Evolutionary conservation across 1,284 basidiomycete genomes (phyloP).

Genomic region (Leucoagaricus sp.): DNA sequence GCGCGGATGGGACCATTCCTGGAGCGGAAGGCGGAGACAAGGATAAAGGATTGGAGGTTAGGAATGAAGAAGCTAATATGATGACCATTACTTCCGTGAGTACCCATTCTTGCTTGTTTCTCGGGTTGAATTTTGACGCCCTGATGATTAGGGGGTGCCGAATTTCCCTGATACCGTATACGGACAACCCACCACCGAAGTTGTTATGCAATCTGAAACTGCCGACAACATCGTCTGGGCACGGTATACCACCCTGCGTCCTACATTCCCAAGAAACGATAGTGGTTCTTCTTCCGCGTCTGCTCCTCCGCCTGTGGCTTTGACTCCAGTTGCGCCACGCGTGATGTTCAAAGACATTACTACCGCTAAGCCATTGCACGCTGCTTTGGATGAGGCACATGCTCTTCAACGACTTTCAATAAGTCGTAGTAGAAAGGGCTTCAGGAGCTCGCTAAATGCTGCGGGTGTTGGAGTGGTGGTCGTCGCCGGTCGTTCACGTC

Average conservation of each 20-base stretch:
- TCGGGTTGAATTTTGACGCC: constrained; percentile 26
- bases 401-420: constrained; percentile 6
- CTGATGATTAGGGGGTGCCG: constrained; percentile 20
- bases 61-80: constrained; percentile 33
- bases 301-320: background rate
- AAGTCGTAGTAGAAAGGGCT: background rate
- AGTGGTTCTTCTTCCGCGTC: constrained; percentile 21
- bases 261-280: constrained; percentile 13
- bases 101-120: constrained; percentile 2
- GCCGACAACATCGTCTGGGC: constrained; percentile 71
- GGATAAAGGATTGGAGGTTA: background rate
- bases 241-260: constrained; percentile 37
- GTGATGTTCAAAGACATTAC: constrained; percentile 55
- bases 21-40: constrained; percentile 19
- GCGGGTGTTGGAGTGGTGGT: constrained; percentile 39
- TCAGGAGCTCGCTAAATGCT: background rate
- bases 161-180: constrained; percentile 68
- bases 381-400: constrained; percentile 39
- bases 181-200: constrained; percentile 55
- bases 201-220: constrained; percentile 64
- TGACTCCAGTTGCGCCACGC: constrained; percentile 14
- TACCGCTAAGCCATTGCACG: constrained; percentile 57
- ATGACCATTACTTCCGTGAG: constrained; percentile 49
- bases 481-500: constrained; percentile 70
- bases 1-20: constrained; percentile 1